Evolutionary conservation across 805 yeast genomes (phyloP), one percentile per base, ranked within the genome.

Genomic region (Nakazawaea holstii): DNA sequence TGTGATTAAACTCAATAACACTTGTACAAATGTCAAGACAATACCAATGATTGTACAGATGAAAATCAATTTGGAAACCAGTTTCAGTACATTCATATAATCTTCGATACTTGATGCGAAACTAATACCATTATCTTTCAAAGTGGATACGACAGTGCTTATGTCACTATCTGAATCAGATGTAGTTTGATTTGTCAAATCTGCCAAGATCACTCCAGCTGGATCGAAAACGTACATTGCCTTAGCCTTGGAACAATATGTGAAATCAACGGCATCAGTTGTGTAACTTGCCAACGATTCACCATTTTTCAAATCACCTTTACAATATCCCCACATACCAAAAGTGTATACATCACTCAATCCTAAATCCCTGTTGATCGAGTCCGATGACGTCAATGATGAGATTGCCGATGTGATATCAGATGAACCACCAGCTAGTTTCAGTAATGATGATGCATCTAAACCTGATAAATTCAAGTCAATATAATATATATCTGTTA

Each of bases 281-380:
- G 55, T 49, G 17, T 54, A 49, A 55, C 43, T n/a, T 35, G 45
- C 48, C 14, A 49, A 35, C 4, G 46, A 15, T 8, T 17, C 31
- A 28, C 39, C 44, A n/a, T 24, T 13, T 24, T 46, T 44, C 31
- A 40, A 26, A 48, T 57, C 53, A 20, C 81, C 84, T 46, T 67
- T 55, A 61, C 90, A 83, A 63, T 79, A 82, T 24, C 84, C 84
- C 77, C 84, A 82, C 54, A 79, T 63, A 33, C 87, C 86, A 31
- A 80, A 65, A 13, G 76, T 70, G 53, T 77, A 77, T 28, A 74
- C 66, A 38, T 72, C 73, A 3, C 76, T 60, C 8, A 80, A 54
- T 2, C 76, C 76, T 2, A 70, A 52, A 5, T 52, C 56, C n/a
- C 55, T 27, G 17, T 54, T 49, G 20, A 52, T 35, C 8, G 51